phyloP scores from a whole-genome alignment of 2,329 filamentous ascomycete species.

The Chaetomiaceae sp. region DNA sequence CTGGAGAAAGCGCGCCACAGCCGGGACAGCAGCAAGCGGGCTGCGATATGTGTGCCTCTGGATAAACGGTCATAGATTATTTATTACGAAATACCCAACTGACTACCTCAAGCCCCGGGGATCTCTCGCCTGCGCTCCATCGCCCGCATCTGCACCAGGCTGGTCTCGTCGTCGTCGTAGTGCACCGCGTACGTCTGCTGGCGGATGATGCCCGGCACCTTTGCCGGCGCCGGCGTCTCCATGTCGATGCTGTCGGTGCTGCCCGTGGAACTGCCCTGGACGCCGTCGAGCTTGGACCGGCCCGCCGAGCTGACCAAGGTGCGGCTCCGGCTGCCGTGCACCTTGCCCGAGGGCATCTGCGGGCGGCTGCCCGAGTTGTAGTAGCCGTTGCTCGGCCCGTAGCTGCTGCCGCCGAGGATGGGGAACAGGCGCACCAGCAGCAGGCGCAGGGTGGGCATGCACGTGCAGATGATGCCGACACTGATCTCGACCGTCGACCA shows the following conservation, averaged over 20 bases:
- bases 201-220: conserved; percentile 1
- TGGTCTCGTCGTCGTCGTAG: conserved; percentile 14
- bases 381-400: not conserved
- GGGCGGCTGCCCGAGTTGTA: not conserved
- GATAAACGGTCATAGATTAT: too few relatives aligned
- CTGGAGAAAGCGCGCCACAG: too few relatives aligned
- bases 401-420: conserved; percentile 9
- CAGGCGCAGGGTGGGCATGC: conserved; percentile 32
- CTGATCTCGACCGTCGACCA: conserved; percentile 36
- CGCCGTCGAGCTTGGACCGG: not conserved
- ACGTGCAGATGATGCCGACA: conserved; percentile 34
- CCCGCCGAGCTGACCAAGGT: not conserved
- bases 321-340: not conserved
- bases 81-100: too few relatives aligned
- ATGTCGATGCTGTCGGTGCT: not conserved
- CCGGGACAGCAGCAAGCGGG: too few relatives aligned
- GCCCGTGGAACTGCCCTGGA: not conserved
- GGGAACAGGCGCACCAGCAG: conserved; percentile 31
- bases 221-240: not conserved
- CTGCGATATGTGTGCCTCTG: too few relatives aligned
- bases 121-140: not conserved
- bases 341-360: not conserved
- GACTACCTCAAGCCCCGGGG: too few relatives aligned
- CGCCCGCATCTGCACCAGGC: conserved; percentile 3
- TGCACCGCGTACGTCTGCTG: conserved; percentile 10